Evolutionary conservation across 768 basidiomycete genomes (phyloP).

Genomic region (Tubosaeta sp.): DNA sequence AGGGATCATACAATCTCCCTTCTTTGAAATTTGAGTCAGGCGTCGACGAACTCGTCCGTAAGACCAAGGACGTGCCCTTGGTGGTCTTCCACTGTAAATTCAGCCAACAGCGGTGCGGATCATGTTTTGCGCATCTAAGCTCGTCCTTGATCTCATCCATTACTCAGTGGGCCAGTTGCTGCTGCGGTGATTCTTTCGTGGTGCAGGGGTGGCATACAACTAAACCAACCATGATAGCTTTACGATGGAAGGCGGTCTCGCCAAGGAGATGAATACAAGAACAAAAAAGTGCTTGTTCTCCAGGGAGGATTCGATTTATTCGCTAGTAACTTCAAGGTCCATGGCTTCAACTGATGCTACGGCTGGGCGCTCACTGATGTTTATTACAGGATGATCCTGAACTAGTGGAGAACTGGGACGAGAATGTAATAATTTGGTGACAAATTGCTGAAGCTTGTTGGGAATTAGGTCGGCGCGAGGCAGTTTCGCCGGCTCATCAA

Average conservation of each 20-base stretch:
- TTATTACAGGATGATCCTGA: slow-evolving; percentile 52
- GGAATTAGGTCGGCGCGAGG: no score
- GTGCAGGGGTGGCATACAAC: background rate
- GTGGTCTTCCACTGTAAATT: slow-evolving; percentile 78
- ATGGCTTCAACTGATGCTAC: background rate
- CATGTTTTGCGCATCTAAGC: background rate
- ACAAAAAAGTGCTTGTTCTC: slow-evolving; percentile 61
- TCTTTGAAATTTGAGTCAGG: slow-evolving; percentile 53
- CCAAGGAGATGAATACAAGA: slow-evolving; percentile 38
- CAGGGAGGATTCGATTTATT: slow-evolving; percentile 71
- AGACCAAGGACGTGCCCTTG: slow-evolving; percentile 56
- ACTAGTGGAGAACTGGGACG: slow-evolving; percentile 76
- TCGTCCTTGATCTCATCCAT: slow-evolving; percentile 3
- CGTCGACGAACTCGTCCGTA: slow-evolving; percentile 55
- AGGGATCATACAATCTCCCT: slow-evolving; percentile 56
- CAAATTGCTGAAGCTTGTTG: slow-evolving; percentile 12
- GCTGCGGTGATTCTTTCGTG: slow-evolving; percentile 49
- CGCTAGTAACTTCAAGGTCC: slow-evolving; percentile 63
- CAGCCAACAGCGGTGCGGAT: slow-evolving; percentile 68
- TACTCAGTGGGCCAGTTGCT: slow-evolving; percentile 67
- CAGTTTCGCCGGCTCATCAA: background rate
- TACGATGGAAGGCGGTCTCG: slow-evolving; percentile 61
- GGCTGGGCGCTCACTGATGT: slow-evolving; percentile 1
- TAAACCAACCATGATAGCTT: slow-evolving; percentile 38
- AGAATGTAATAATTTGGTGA: slow-evolving; percentile 50